A percentile compares a stretch with the other conserved stretches of the same genome.
Evolutionary conservation across 1,284 basidiomycete species (phyloP).

Genomic region (Tilletiopsis washingtonensis): DNA sequence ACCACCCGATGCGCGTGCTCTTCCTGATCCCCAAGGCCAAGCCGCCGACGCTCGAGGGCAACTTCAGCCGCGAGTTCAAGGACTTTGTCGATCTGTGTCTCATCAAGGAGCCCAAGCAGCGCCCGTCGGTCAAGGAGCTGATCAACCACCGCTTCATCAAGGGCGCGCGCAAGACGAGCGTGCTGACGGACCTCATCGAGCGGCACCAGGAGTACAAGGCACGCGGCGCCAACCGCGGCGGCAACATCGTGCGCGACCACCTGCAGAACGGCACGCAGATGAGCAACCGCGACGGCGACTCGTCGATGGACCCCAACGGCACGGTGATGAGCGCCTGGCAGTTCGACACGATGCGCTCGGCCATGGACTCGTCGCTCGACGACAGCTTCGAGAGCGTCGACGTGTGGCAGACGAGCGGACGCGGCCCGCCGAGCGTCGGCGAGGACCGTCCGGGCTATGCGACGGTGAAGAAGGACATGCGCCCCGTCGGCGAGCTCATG

Average conservation of each 20-base stretch:
- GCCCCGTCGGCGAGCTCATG: constrained; percentile 29
- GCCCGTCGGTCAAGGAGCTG: constrained; percentile 81
- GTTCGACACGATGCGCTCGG: constrained; percentile 73
- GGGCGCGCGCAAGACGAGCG: constrained; percentile 65
- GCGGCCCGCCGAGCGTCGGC: constrained; percentile 36
- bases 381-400: constrained; percentile 11
- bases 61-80: constrained; percentile 76
- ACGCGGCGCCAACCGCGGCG: constrained; percentile 27
- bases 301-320: constrained; percentile 27
- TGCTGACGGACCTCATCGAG: constrained; percentile 77
- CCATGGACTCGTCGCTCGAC: constrained; percentile 43
- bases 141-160: constrained; percentile 87
- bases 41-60: constrained; percentile 77
- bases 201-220: constrained; percentile 44
- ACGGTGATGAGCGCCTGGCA: constrained; percentile 87
- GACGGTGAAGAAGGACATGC: constrained; percentile 24
- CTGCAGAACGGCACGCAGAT: constrained; percentile 17
- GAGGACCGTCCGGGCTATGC: constrained; percentile 45
- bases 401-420: constrained; percentile 31
- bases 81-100: constrained; percentile 86
- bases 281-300: constrained; percentile 1
- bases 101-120: constrained; percentile 82
- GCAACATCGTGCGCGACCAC: constrained; percentile 25
- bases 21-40: constrained; percentile 58
- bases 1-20: constrained; percentile 51